These are phyloP conservation scores for Pythium rhizo-oryzae DNA, from an alignment of 352 stramenopile species.

Conservation along the genomic window DNA sequence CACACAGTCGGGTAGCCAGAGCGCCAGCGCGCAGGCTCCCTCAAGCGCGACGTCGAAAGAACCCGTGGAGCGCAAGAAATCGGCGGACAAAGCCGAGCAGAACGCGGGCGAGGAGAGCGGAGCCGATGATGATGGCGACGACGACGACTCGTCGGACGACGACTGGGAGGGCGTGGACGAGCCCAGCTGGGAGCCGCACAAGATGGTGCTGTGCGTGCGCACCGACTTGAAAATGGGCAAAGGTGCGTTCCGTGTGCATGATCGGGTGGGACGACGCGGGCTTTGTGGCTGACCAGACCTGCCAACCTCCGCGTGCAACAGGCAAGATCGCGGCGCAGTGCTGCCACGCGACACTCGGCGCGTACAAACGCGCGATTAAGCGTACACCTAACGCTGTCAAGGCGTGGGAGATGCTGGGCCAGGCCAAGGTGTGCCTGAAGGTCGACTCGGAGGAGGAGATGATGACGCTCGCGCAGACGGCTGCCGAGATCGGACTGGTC, in stretches of 20 bases:
- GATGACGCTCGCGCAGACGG: constrained; percentile 65
- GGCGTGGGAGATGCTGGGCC: constrained; percentile 82
- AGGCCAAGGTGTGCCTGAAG: constrained; percentile 88
- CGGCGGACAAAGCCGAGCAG: constrained; percentile 1
- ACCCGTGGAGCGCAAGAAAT: constrained; percentile 9
- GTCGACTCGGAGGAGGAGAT: constrained; percentile 86
- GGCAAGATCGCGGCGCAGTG: constrained; percentile 88
- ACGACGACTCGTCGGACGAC: constrained; percentile 44
- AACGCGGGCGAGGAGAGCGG: not conserved
- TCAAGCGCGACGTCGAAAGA: constrained; percentile 9
- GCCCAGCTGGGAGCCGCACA: constrained; percentile 70
- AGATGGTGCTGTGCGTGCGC: constrained; percentile 96
- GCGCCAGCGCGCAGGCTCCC: not conserved
- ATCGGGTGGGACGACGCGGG: not conserved
- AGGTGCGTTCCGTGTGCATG: constrained; percentile 42
- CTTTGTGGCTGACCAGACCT: not conserved
- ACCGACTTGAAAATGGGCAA: constrained; percentile 97
- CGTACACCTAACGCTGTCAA: constrained; percentile 67
- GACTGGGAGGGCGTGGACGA: constrained; percentile 72
- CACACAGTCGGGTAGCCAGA: constrained; percentile 30
- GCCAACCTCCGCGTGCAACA: constrained; percentile 10
- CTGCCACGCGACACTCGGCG: constrained; percentile 92
- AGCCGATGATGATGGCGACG: constrained; percentile 20
- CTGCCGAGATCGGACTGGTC: constrained; percentile 61
- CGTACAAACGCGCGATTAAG: constrained; percentile 93